These are phyloP conservation scores for Alternaria tenuissima DNA, from an alignment of 2,329 filamentous ascomycete species.

Conservation along the genomic window DNA sequence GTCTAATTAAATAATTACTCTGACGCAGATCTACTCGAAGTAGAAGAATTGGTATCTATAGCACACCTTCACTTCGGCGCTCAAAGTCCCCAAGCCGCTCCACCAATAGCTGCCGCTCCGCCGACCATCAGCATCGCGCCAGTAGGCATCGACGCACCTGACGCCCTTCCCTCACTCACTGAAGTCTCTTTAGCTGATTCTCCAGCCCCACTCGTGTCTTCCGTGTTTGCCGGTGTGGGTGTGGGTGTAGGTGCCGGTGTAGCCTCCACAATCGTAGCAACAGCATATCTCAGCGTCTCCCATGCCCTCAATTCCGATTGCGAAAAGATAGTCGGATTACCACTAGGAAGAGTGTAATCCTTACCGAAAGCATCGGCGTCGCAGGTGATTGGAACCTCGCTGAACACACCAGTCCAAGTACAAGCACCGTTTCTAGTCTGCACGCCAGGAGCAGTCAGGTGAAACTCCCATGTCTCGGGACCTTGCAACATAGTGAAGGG, in stretches of 20 bases:
- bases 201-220: neutral
- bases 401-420: conserved; percentile 14
- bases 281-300: neutral
- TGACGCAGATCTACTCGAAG: too few relatives aligned
- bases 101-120: conserved; percentile 4
- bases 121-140: conserved; percentile 5
- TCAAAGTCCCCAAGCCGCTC: conserved; percentile 5
- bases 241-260: too few relatives aligned
- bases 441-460: neutral
- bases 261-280: conserved; percentile 11
- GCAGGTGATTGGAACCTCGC: conserved; percentile 11
- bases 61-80: too few relatives aligned
- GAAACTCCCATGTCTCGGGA: conserved; percentile 11
- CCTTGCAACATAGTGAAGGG: conserved; percentile 9
- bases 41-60: too few relatives aligned
- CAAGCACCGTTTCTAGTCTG: conserved; percentile 11
- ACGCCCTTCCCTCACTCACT: conserved; percentile 1
- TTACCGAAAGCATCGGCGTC: neutral
- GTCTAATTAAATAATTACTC: accelerated
- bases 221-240: neutral
- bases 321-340: neutral
- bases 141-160: neutral
- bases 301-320: neutral
- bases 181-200: neutral
- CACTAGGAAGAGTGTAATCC: neutral